Conservation (phyloP, 2,329 filamentous ascomycete genomes). For the Colletotrichum phormii region DNA sequence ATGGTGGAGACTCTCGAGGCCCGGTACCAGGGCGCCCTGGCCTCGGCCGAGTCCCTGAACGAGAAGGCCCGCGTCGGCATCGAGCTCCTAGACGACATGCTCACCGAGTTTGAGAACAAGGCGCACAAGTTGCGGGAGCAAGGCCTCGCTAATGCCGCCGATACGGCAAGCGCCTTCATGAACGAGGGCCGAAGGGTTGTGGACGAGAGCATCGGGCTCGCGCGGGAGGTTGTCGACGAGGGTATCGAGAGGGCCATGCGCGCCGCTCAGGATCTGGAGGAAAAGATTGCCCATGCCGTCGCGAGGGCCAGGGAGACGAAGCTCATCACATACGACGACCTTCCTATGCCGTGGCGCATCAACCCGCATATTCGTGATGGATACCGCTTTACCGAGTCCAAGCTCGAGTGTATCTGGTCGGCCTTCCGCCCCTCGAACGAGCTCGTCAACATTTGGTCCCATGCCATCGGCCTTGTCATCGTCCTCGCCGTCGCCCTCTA, state of each 20-base stretch:
- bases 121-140: constrained; percentile 84
- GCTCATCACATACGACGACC: constrained; percentile 87
- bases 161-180: constrained; percentile 77
- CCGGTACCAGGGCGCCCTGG: constrained; percentile 87
- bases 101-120: constrained; percentile 85
- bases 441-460: constrained; percentile 97
- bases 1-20: constrained; percentile 93
- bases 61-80: constrained; percentile 93
- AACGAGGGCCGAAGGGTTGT: constrained; percentile 84
- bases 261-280: constrained; percentile 84
- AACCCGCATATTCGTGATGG: constrained; percentile 93
- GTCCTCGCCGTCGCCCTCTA: constrained; percentile 93
- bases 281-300: constrained; percentile 85
- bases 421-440: constrained; percentile 91
- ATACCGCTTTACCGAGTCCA: constrained; percentile 94
- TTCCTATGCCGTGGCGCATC: constrained; percentile 91
- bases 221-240: constrained; percentile 82
- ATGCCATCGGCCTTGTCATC: constrained; percentile 87
- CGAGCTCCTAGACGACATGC: constrained; percentile 84
- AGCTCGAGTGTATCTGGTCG: constrained; percentile 87
- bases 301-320: constrained; percentile 80
- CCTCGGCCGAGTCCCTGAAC: constrained; percentile 86
- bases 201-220: constrained; percentile 81
- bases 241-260: constrained; percentile 85
- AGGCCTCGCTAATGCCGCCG: constrained; percentile 74